phyloP scores from a whole-genome alignment of 495 filamentous ascomycete genomes.

The Chaetomium tenue region DNA sequence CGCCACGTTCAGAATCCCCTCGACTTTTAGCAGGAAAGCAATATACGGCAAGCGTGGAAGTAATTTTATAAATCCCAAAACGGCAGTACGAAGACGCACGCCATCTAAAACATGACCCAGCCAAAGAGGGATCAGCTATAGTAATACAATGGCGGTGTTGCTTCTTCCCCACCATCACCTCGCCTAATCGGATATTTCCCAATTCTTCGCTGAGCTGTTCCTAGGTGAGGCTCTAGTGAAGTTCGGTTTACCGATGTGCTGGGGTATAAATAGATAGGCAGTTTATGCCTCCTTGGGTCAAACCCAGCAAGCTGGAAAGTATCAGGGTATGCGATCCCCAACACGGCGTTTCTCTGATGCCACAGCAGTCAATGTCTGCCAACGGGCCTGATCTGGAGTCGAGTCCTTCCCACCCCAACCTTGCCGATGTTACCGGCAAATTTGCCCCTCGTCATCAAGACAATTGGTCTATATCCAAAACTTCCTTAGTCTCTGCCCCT shows the following conservation, averaged over 20 bases:
- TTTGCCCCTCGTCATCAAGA: no score
- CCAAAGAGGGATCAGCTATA: not conserved
- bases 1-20: not conserved
- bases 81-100: not conserved
- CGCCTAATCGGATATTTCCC: constrained; percentile 2
- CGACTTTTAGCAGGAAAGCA: not conserved
- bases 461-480: no score
- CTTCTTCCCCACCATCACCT: no score
- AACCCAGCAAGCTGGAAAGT: constrained; percentile 10
- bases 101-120: not conserved
- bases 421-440: no score
- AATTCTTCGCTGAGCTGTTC: no score
- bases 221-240: constrained; percentile 35
- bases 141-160: no score
- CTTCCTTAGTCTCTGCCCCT: no score
- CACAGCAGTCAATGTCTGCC: constrained; percentile 21
- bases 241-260: no score
- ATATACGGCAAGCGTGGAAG: no score
- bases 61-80: not conserved
- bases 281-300: no score
- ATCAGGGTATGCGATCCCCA: constrained; percentile 20
- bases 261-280: no score
- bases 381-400: constrained; percentile 12
- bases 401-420: no score
- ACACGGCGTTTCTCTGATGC: not conserved